Percentiles rank a stretch among this genome's conserved stretches.
Evolutionary conservation across 2,329 filamentous ascomycete species (phyloP).

Genomic region (Arthrobotrys sphaeroides): DNA sequence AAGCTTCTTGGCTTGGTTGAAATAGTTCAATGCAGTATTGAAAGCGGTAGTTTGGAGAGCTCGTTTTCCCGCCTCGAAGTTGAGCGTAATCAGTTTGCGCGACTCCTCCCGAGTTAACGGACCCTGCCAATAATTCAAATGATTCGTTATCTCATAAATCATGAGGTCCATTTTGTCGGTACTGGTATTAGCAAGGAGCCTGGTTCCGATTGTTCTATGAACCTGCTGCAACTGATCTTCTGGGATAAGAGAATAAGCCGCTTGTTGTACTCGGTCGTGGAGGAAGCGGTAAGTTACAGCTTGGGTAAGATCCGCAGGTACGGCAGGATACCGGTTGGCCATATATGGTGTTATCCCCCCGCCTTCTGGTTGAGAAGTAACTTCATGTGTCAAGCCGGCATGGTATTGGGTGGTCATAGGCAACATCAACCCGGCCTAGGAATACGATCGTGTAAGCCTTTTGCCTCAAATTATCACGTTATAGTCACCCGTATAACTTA

Average conservation of each 20-base stretch:
- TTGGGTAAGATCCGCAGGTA: constrained; percentile 50
- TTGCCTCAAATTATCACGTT: neutral
- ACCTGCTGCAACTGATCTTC: constrained; percentile 55
- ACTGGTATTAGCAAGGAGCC: constrained; percentile 55
- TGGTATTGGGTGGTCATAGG: constrained; percentile 55
- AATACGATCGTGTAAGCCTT: constrained; percentile 13
- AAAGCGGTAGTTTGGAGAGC: constrained; percentile 58
- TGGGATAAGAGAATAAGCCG: constrained; percentile 57
- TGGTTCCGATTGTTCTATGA: constrained; percentile 57
- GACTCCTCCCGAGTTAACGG: constrained; percentile 56
- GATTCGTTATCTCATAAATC: constrained; percentile 58
- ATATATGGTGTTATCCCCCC: constrained; percentile 45
- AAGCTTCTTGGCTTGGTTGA: constrained; percentile 56
- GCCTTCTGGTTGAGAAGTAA: constrained; percentile 34
- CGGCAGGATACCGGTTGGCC: constrained; percentile 46
- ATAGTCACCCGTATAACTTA: constrained; percentile 22
- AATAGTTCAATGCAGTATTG: constrained; percentile 56
- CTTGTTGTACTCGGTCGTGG: constrained; percentile 58
- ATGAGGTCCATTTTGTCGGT: constrained; percentile 56
- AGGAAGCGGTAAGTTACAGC: constrained; percentile 57
- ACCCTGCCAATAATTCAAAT: constrained; percentile 58
- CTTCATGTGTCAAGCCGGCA: constrained; percentile 41
- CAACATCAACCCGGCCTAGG: constrained; percentile 56
- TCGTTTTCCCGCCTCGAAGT: constrained; percentile 57
- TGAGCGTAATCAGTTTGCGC: constrained; percentile 56